phyloP scores from a whole-genome alignment of 2,329 filamentous ascomycete genomes.

The Fusarium anthophilum region DNA sequence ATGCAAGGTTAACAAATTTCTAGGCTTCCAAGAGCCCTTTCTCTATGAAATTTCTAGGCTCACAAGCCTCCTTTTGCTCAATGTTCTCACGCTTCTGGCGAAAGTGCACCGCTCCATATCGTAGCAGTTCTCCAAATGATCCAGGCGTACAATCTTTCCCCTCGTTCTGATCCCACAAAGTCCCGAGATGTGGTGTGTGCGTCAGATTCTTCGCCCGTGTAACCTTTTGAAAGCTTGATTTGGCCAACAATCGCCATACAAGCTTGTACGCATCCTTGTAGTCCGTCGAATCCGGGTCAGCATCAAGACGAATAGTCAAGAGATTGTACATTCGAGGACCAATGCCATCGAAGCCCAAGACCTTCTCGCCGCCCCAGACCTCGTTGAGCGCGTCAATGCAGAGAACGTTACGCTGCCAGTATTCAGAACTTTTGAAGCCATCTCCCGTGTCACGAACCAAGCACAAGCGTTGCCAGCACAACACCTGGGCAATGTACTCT shows the following conservation, averaged over 20 bases:
- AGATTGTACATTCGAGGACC: background rate
- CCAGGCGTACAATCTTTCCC: background rate
- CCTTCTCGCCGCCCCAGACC: background rate
- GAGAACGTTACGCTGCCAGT: background rate
- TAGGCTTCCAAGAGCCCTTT: background rate
- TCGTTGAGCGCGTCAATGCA: background rate
- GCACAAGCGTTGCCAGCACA: background rate
- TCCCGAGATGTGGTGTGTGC: background rate
- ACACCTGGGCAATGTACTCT: background rate
- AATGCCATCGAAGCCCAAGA: background rate
- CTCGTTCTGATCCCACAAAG: background rate
- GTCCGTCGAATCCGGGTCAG: accelerated
- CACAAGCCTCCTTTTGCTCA: background rate
- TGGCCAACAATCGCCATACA: background rate
- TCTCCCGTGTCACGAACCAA: background rate
- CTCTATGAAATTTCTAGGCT: background rate
- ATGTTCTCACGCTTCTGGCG: background rate
- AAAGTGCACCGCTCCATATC: background rate
- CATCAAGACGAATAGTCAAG: background rate
- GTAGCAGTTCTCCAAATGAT: background rate
- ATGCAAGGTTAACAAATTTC: background rate
- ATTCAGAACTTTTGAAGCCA: background rate
- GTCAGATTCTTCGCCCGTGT: background rate
- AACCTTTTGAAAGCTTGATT: background rate
- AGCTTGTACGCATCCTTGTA: background rate